Evolutionary conservation across 495 filamentous ascomycete species (phyloP), one percentile per base, ranked within the genome.

Genomic region (Polyplosphaeria fusca): DNA sequence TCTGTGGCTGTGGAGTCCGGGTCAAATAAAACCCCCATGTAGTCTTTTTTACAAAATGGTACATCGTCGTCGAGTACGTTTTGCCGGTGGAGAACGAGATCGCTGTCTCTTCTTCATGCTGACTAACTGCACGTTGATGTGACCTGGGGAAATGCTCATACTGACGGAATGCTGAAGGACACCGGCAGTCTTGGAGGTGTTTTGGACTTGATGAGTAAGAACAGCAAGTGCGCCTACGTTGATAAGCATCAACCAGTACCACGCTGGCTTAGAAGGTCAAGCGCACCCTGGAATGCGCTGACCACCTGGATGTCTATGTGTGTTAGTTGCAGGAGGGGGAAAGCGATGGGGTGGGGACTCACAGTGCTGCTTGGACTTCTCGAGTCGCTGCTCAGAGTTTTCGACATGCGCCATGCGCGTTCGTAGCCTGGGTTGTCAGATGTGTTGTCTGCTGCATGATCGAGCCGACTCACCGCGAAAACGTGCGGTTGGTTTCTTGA

Each of bases 301-400:
- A 93, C 86, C 37, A 93, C 88, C 61, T 88, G 79, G 39, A 76
- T 75, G 65, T 90, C 87, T 89, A 11, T 39, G 25, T 13, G 9
- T 1, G 28, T 46, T 3, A 7, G 22, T 1, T 16, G n/a, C 11
- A 12, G 1, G 18, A 14, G 16, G n/a, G 18, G 4, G 47, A 48
- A 38, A 45, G 40, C 22, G 39, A 41, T 27, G 5, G 26, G 26
- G 9, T 12, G 20, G 30, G 43, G 16, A 73, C 83, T 69, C 73
- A 90, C 87, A 84, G 63, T 92, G 88, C 43, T 81, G 74, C 66
- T 84, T 85, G 74, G 87, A 91, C 55, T 83, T 79, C 60, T 83
- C 78, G 41, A 93, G 67, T 4, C 70, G 78, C 35, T 79, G 71
- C 64, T 94, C 89, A 0, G 81, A 79, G 22, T 84, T 80, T 45